phyloP scores from a whole-genome alignment of 2,329 filamentous ascomycete genomes.

The Paecilomyces sp. region DNA sequence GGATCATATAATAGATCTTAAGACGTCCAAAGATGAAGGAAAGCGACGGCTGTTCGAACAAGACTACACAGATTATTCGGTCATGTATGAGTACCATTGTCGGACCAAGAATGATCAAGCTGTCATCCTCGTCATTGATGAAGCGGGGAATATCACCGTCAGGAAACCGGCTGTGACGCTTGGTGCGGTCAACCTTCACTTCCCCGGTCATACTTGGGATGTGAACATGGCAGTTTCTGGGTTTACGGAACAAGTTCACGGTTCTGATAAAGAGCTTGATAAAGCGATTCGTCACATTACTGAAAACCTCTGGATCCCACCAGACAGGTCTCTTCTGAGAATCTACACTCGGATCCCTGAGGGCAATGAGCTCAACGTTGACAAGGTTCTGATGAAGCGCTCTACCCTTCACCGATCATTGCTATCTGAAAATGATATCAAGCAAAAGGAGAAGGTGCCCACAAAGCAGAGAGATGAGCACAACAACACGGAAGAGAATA shows the following conservation, averaged over 20 bases:
- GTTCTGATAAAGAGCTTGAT: constrained; percentile 17
- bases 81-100: constrained; percentile 36
- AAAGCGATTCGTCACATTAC: constrained; percentile 23
- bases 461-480: constrained; percentile 1
- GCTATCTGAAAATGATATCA: constrained; percentile 1
- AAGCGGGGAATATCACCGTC: constrained; percentile 21
- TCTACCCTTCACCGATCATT: constrained; percentile 23
- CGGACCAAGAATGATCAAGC: constrained; percentile 18
- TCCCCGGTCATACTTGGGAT: constrained; percentile 34
- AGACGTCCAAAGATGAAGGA: constrained; percentile 12
- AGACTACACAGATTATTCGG: constrained; percentile 11
- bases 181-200: constrained; percentile 32
- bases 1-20: constrained; percentile 30
- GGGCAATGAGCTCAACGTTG: constrained; percentile 16
- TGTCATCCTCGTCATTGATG: constrained; percentile 27
- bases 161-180: constrained; percentile 18
- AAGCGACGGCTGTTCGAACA: constrained; percentile 20
- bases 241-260: constrained; percentile 13
- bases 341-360: constrained; percentile 21
- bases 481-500: constrained; percentile 4
- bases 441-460: background rate
- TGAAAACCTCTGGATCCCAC: constrained; percentile 25
- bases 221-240: constrained; percentile 25
- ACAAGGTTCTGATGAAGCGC: constrained; percentile 28
- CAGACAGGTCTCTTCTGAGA: constrained; percentile 15